A percentile compares a stretch with the other conserved stretches of the same genome.
Evolutionary conservation across 2,329 filamentous ascomycete species (phyloP).

Genomic region (Stagonosporopsis chrysanthemi): DNA sequence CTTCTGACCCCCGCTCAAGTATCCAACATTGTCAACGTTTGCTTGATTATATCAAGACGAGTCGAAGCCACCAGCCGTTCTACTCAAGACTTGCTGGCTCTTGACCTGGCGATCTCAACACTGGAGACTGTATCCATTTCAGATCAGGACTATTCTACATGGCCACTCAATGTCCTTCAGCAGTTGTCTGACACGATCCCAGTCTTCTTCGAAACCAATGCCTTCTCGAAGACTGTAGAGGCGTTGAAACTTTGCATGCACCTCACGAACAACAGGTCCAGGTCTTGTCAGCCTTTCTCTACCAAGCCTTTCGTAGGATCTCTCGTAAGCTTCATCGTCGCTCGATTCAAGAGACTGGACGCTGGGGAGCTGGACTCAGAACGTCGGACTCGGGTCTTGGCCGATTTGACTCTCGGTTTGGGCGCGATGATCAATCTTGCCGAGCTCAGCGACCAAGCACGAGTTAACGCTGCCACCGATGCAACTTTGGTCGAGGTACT

Average conservation of each 20-base stretch:
- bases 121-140: constrained; percentile 60
- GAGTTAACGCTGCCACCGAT: constrained; percentile 40
- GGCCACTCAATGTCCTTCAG: constrained; percentile 58
- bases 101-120: constrained; percentile 58
- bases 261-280: constrained; percentile 79
- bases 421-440: constrained; percentile 88
- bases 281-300: constrained; percentile 74
- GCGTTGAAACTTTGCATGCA: constrained; percentile 80
- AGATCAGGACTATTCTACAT: constrained; percentile 48
- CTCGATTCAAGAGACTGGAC: constrained; percentile 34
- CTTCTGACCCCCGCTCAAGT: constrained; percentile 53
- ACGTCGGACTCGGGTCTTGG: constrained; percentile 63
- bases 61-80: constrained; percentile 23
- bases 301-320: constrained; percentile 58
- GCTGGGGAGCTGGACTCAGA: constrained; percentile 53
- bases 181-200: constrained; percentile 58
- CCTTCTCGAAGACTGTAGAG: constrained; percentile 47
- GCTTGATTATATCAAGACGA: constrained; percentile 32
- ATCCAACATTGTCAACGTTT: constrained; percentile 55
- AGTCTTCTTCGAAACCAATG: constrained; percentile 33
- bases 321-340: constrained; percentile 42
- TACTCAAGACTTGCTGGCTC: constrained; percentile 31
- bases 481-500: constrained; percentile 65
- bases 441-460: constrained; percentile 73
- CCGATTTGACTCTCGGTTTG: constrained; percentile 78